These are phyloP conservation scores for Hippophae rhamnoides DNA, from an alignment of 306 rosid genomes.

Conservation along the genomic window DNA sequence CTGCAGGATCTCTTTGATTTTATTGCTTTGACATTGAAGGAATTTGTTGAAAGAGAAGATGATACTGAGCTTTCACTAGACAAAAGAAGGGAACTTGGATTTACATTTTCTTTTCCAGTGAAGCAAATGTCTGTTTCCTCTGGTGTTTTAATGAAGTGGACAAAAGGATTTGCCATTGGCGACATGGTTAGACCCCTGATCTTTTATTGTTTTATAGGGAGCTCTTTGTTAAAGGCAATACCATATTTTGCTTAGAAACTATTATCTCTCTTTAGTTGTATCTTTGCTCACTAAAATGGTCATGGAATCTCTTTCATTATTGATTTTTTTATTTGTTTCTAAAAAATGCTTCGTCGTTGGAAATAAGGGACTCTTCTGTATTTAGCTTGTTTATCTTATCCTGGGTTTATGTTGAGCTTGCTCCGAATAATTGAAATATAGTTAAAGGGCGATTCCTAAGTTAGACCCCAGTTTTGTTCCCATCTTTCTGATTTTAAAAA, in stretches of 20 bases:
- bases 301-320: no score
- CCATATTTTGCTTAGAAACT: no score
- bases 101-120: conserved; percentile 89
- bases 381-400: no score
- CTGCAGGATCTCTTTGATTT: conserved; percentile 81
- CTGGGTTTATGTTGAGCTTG: no score
- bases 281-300: no score
- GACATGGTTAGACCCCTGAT: conserved; percentile 60
- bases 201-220: conserved; percentile 10
- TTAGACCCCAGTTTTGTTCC: neutral
- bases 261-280: no score
- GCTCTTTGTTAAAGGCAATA: neutral
- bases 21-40: conserved; percentile 61
- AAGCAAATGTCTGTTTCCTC: conserved; percentile 66
- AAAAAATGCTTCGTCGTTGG: no score
- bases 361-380: no score
- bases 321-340: no score
- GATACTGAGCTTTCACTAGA: conserved; percentile 34
- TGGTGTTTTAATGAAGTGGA: conserved; percentile 83
- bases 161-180: conserved; percentile 64
- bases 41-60: conserved; percentile 54
- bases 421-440: no score
- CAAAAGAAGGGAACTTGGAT: conserved; percentile 67
- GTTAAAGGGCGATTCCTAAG: no score
- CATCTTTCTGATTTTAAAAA: conserved; percentile 5